phyloP scores from a whole-genome alignment of 2,329 filamentous ascomycete genomes.

The Diaporthe vexans region DNA sequence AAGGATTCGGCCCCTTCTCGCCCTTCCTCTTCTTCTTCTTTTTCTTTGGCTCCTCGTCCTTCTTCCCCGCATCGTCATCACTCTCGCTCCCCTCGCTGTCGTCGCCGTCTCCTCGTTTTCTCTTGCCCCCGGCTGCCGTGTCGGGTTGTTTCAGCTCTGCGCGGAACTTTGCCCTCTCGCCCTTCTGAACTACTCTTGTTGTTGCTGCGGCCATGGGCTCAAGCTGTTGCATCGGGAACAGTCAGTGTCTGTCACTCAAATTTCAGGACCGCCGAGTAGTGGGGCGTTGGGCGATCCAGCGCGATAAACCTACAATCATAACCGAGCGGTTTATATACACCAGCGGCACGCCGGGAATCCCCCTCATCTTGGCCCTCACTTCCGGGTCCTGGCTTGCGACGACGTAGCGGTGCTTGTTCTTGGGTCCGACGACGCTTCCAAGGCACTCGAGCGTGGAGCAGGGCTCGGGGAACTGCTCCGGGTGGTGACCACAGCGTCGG shows the following conservation, averaged over 20 bases:
- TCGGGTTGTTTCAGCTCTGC: slow-evolving; percentile 69
- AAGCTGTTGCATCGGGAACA: slow-evolving; percentile 21
- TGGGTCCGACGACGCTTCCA: slow-evolving; percentile 83
- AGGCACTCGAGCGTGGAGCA: slow-evolving; percentile 80
- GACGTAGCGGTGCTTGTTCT: slow-evolving; percentile 85
- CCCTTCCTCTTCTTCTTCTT: slow-evolving; percentile 52
- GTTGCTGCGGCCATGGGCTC: slow-evolving; percentile 82
- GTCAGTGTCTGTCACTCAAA: slow-evolving; percentile 35
- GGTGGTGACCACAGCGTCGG: slow-evolving; percentile 83
- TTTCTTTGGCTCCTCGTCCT: slow-evolving; percentile 46
- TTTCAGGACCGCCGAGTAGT: slow-evolving; percentile 43
- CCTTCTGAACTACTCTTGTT: slow-evolving; percentile 72
- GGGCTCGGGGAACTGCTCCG: slow-evolving; percentile 78
- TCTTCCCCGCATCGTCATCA: slow-evolving; percentile 44
- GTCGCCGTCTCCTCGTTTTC: slow-evolving; percentile 60
- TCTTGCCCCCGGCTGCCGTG: slow-evolving; percentile 56
- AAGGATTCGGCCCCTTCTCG: slow-evolving; percentile 53
- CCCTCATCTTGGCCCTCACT: slow-evolving; percentile 73
- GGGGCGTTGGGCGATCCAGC: not conserved
- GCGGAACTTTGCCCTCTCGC: slow-evolving; percentile 82
- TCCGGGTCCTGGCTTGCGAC: slow-evolving; percentile 80
- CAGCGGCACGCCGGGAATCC: slow-evolving; percentile 79
- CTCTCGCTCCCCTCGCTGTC: slow-evolving; percentile 54
- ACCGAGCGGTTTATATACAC: slow-evolving; percentile 85
- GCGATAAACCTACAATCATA: slow-evolving; percentile 70